Percentiles rank a stretch among this genome's conserved stretches.
Evolutionary conservation across 2,329 filamentous ascomycete species (phyloP).

Genomic region (Penicillium sp.): DNA sequence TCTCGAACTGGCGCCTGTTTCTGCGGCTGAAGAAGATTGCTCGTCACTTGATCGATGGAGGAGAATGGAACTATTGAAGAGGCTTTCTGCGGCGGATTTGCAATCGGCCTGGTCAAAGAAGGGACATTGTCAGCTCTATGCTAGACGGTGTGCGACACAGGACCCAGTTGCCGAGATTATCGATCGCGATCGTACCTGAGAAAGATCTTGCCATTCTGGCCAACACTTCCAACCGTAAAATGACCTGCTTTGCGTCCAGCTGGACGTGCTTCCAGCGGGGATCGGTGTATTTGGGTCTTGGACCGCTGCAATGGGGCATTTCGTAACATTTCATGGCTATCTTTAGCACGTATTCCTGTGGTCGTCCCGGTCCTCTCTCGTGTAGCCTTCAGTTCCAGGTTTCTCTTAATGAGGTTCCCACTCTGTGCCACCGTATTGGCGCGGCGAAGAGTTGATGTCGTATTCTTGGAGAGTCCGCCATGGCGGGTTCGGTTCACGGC

Average conservation of each 20-base stretch:
- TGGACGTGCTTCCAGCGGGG: constrained; percentile 60
- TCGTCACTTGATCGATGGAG: constrained; percentile 60
- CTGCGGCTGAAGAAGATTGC: constrained; percentile 53
- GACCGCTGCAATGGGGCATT: constrained; percentile 43
- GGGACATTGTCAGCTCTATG: constrained; percentile 19
- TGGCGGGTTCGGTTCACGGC: constrained; percentile 19
- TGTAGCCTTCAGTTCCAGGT: constrained; percentile 34
- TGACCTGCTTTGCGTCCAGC: constrained; percentile 68
- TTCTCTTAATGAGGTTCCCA: constrained; percentile 33
- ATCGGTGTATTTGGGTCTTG: constrained; percentile 54
- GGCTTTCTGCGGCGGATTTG: constrained; percentile 36
- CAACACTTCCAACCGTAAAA: constrained; percentile 79
- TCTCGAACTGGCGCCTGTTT: constrained; percentile 29
- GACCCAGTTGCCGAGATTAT: constrained; percentile 11
- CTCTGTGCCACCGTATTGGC: constrained; percentile 44
- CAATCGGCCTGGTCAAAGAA: constrained; percentile 35
- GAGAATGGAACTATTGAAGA: constrained; percentile 36
- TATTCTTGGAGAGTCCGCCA: constrained; percentile 21
- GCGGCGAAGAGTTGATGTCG: constrained; percentile 35
- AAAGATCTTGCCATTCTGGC: constrained; percentile 81
- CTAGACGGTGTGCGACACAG: constrained; percentile 17
- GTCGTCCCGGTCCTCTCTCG: constrained; percentile 37
- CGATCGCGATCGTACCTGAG: constrained; percentile 62
- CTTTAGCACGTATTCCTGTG: constrained; percentile 47
- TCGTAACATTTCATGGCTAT: constrained; percentile 54